Evolutionary conservation across 2,329 filamentous ascomycete genomes (phyloP).

Genomic region (Diaporthe sp.): DNA sequence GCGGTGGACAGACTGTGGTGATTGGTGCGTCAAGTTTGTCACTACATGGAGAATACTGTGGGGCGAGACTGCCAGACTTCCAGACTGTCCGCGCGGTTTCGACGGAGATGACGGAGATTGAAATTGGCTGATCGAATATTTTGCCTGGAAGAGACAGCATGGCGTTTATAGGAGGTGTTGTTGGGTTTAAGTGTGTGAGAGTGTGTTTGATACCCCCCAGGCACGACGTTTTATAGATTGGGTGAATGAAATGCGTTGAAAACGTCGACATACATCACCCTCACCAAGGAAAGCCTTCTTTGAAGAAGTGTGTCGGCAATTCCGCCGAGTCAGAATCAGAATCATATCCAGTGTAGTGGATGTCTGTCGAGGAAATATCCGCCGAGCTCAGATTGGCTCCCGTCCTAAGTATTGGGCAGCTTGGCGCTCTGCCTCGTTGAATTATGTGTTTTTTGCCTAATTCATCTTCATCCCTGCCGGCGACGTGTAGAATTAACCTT

Average conservation of each 20-base stretch:
- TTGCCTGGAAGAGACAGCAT: not conserved
- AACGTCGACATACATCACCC: not conserved
- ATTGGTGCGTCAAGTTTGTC: not conserved
- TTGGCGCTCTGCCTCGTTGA: too few species aligned
- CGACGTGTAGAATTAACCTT: too few species aligned
- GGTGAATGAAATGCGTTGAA: not conserved
- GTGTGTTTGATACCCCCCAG: constrained; percentile 22
- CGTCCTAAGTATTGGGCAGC: too few species aligned
- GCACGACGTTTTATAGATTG: constrained; percentile 17
- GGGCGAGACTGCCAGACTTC: too few species aligned
- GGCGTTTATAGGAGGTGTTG: constrained; percentile 1
- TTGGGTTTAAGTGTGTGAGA: not conserved
- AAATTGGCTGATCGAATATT: not conserved
- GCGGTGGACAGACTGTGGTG: not conserved
- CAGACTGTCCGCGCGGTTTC: not conserved
- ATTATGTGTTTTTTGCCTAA: too few species aligned
- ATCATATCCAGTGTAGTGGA: too few species aligned
- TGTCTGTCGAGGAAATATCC: too few species aligned
- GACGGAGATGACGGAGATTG: not conserved
- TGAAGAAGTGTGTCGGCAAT: too few species aligned
- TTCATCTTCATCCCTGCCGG: too few species aligned
- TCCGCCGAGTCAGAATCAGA: too few species aligned
- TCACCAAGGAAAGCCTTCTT: too few species aligned
- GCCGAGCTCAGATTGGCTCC: too few species aligned
- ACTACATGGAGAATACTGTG: not conserved